Evolutionary conservation across 768 basidiomycete genomes (phyloP).

Genomic region (Leucocoprinus birnbaumii): DNA sequence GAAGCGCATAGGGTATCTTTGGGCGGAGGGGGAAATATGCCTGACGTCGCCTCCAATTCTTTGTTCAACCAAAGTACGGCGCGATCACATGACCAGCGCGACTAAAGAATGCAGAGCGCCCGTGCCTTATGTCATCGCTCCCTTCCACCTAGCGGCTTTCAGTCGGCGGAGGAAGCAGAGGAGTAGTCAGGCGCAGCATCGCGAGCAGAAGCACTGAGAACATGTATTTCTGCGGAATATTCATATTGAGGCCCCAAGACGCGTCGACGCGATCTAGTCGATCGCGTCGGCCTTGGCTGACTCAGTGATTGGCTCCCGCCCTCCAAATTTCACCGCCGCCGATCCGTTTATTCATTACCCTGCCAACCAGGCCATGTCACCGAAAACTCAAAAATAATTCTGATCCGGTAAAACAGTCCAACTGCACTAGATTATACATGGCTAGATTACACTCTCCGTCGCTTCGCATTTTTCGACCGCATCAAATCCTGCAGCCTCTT

Average conservation of each 20-base stretch:
- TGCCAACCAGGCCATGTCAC: not conserved
- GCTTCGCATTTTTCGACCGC: constrained; percentile 18
- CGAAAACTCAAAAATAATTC: not conserved
- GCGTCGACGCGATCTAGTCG: too few relatives aligned
- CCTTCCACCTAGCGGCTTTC: not conserved
- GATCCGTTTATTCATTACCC: not conserved
- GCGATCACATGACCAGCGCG: constrained; percentile 11
- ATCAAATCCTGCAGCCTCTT: constrained; percentile 30
- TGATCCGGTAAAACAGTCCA: not conserved
- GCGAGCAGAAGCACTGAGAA: too few relatives aligned
- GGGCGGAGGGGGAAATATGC: constrained; percentile 1
- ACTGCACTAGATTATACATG: not conserved
- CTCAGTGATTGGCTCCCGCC: not conserved
- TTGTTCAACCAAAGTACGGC: constrained; percentile 11
- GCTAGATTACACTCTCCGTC: constrained; percentile 14
- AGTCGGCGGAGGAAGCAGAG: too few relatives aligned
- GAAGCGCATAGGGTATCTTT: constrained; percentile 13
- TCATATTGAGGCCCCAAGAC: too few relatives aligned
- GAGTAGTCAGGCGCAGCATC: too few relatives aligned
- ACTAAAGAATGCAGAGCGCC: not conserved
- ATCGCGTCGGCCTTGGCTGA: too few relatives aligned
- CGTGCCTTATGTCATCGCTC: constrained; percentile 2
- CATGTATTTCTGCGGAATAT: too few relatives aligned
- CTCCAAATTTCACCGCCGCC: too few relatives aligned
- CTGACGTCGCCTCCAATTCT: not conserved